Evolutionary conservation across 106 monocot genomes (phyloP), one percentile per base, ranked within the genome.

Genomic region (Platanthera guangdongensis): DNA sequence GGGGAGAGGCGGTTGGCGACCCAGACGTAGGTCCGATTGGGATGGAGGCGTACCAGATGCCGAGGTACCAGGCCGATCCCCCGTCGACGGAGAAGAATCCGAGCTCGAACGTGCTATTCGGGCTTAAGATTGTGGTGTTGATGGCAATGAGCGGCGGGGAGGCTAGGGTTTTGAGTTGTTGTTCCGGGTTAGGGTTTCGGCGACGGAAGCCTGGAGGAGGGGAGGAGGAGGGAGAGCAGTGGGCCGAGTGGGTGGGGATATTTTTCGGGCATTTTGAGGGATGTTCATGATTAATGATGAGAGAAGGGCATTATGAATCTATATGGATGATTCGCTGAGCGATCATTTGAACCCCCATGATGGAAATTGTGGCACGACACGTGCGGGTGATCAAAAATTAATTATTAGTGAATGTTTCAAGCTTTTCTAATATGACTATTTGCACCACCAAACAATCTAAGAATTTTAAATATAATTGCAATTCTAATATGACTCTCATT

Each of bases 21-120:
- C 89, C 89, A 89, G 77, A 86, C 86, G 77, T 82, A 84, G 69
- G 86, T 86, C 52, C 89, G 83, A 82, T 79, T 22, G 86, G 84
- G 74, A 89, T 77, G 62, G 87, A 83, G 51, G 85, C 82, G 85
- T 87, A 90, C 87, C 87, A 87, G 85, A 90, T 83, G 78, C 81
- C 87, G 68, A 90, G 78, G 77, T 73, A 85, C 18, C 47, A 81
- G 63, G 32, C 6, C 52, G 82, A 76, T 68, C 72, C 80, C 22
- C 57, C 74, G 73, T 80, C 76, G 60, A 68, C 62, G 76, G 78
- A 21, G 84, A 89, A 89, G 89, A 89, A 89, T 12, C 89, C 89
- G 2, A 89, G 65, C 69, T 79, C 84, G 82, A 89, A 89, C 52
- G 81, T 82, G 3, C 67, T 75, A 16, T 86, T 84, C 30, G 79